Evolutionary conservation across 805 yeast genomes (phyloP).

Genomic region (Priceomyces castillae): DNA sequence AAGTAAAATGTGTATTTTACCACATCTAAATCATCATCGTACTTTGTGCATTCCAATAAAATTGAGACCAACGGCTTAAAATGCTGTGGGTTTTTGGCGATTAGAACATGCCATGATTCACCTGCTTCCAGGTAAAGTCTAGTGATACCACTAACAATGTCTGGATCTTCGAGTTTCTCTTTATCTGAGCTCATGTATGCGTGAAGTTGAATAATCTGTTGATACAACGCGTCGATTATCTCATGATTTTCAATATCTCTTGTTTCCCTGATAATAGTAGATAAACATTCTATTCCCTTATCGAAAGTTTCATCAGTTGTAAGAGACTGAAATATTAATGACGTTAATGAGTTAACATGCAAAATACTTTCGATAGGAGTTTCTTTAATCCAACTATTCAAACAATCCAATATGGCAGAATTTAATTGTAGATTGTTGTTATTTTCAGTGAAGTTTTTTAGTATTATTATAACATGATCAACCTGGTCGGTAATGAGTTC

Average conservation of each 20-base stretch:
- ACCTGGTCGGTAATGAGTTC: constrained; percentile 66
- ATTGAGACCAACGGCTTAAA: constrained; percentile 75
- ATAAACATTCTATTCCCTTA: constrained; percentile 81
- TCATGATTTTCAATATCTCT: constrained; percentile 65
- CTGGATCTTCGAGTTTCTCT: constrained; percentile 56
- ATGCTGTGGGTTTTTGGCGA: constrained; percentile 66
- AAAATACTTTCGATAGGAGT: constrained; percentile 72
- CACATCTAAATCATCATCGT: constrained; percentile 81
- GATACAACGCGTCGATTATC: constrained; percentile 63
- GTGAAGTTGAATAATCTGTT: constrained; percentile 63
- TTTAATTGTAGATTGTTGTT: constrained; percentile 29
- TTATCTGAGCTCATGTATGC: constrained; percentile 36
- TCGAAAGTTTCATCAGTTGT: constrained; percentile 75
- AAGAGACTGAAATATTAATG: constrained; percentile 57
- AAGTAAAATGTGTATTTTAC: constrained; percentile 89
- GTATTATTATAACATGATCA: constrained; percentile 60
- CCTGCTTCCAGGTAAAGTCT: constrained; percentile 88
- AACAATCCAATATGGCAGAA: constrained; percentile 61
- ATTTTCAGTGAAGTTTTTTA: constrained; percentile 46
- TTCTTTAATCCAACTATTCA: constrained; percentile 90
- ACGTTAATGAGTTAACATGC: constrained; percentile 59
- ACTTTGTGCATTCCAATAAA: constrained; percentile 65
- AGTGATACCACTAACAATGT: constrained; percentile 64
- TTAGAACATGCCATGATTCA: constrained; percentile 89
- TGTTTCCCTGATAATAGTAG: constrained; percentile 78